Evolutionary conservation across 2,329 filamentous ascomycete species (phyloP), one percentile per base, ranked within the genome.

Genomic region (Epichloe gansuensis): DNA sequence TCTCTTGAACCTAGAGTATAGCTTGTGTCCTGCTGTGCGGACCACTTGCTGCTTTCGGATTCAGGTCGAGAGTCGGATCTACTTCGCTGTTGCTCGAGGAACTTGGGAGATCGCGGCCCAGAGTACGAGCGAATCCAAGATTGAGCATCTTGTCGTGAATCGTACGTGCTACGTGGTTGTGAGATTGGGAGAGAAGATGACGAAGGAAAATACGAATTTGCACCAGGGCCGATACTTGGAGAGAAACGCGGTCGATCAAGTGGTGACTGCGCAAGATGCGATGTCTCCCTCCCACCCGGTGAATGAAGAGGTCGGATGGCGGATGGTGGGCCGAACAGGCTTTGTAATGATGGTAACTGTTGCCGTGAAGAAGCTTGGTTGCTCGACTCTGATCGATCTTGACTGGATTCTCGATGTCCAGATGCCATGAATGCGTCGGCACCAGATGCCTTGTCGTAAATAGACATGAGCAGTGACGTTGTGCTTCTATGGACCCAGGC

Each of bases 291-390:
- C 37, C 78, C 76, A 21, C 71, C 69, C 23, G 75, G 72, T 39
- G 76, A 76, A 54, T 71, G 69, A 48, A 72, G 59, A 28, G 73
- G 67, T 48, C 72, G 68, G 37, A 70, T 64, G 46, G 71, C 63
- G 5, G 73, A 65, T 11, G 73, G 68, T 5, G 74, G 74, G 3
- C 75, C 76, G 58, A 81, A 80, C 15, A 82, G 65, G 58, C 77
- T 81, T 64, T 75, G 80, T 57, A 82, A 59, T 5, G 78, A 74
- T 2, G 78, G 78, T 23, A 81, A 71, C 58, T 77, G 74, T 57
- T 76, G 75, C 53, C 71, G 69, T 47, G 62, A 55, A 23, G 62
- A 58, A 55, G 58, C 52, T 55, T 60, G 63, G 57, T 52, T 60
- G 46, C 59, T 59, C 46, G 60, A 60, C 54, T 72, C 70, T 52